Base-by-base conservation (phyloP, 108 stramenopile species). In the Schizochytrium sp. region DNA sequence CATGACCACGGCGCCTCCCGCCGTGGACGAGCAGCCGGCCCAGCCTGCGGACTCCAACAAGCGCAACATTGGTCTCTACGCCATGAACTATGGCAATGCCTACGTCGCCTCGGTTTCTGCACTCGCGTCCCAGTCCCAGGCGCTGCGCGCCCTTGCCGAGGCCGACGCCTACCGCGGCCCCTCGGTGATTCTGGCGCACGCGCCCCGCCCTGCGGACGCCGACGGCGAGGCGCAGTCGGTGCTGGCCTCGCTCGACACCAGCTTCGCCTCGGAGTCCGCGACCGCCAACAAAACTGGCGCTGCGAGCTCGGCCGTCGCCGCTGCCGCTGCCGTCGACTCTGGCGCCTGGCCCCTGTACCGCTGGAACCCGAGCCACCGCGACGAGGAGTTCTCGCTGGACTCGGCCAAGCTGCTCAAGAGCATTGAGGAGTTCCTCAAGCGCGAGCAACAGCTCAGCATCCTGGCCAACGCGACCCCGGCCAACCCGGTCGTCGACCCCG, bases 21-120 rank as follows among this genome's bases (percentile, higher is more conserved):
- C 76, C 28, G 76, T 53, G 2, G 48, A 3, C 25, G 45, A 47
- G 25, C 76, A 83, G 45, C 76, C 76, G 14, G 76, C 76, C 76
- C 63, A 69, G 63, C 63, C 63, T 23, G 76, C 51, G 2, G 48
- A 83, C 48, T 6, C 45, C 48, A 47, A 53, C 48, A 83, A 83
- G 76, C 45, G 51, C 48, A 53, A 83, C 76, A 53, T 83, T 34
- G 76, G 76, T 4, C 76, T 83, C 51, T 83, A 83, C 51, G 76
- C 76, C 45, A 83, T 83, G 76, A 83, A 83, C 51, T 83, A 83
- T 45, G 76, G 76, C 45, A 83, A 47, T 23, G 76, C 76, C 45
- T 83, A 83, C 76, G 76, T 83, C 51, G 76, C 76, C n/a, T 83
- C 76, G n/a, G 76, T 83, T 12, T 83, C 76, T 6, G 76, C 51